These are phyloP conservation scores for Phytophthora rubi DNA, from an alignment of 352 stramenopile species.

Conservation along the genomic window DNA sequence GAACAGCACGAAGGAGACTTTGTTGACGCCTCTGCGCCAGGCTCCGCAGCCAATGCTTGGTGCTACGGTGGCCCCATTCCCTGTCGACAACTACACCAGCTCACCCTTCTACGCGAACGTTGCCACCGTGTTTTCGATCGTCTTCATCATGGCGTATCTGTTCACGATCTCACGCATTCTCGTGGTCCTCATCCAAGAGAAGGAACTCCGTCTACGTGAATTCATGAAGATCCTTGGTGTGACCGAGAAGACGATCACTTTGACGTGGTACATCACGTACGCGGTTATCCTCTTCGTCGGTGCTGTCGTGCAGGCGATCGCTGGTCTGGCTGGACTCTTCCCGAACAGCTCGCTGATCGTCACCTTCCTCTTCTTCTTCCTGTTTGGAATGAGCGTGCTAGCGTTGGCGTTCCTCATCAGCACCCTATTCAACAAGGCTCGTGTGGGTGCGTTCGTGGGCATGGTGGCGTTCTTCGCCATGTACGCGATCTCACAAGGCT, in stretches of 20 bases:
- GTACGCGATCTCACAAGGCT: conserved; percentile 63
- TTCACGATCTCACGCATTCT: conserved; percentile 87
- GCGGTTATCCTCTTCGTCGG: conserved; percentile 77
- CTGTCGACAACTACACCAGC: conserved; percentile 41
- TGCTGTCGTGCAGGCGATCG: conserved; percentile 57
- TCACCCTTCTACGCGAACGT: conserved; percentile 66
- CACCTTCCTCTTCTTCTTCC: conserved; percentile 84
- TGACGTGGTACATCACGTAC: conserved; percentile 90
- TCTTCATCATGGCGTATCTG: conserved; percentile 92
- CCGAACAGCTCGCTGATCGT: conserved; percentile 50
- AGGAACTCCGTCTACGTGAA: conserved; percentile 89
- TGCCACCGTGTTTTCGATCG: conserved; percentile 67
- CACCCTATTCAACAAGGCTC: conserved; percentile 75
- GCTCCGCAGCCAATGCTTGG: conserved; percentile 51
- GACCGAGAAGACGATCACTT: conserved; percentile 64
- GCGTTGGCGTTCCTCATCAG: conserved; percentile 56
- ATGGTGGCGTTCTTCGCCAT: conserved; percentile 89
- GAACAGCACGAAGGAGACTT: conserved; percentile 19
- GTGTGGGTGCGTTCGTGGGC: conserved; percentile 63
- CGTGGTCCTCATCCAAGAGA: conserved; percentile 87
- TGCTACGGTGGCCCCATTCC: conserved; percentile 41
- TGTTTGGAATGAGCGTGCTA: conserved; percentile 59
- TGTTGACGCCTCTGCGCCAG: conserved; percentile 44
- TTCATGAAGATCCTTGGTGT: conserved; percentile 93
- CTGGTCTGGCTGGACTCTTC: conserved; percentile 48